A percentile compares a stretch with the other conserved stretches of the same genome.
Conservation (phyloP, 257 asterid species). For the Henckelia pumila region DNA sequence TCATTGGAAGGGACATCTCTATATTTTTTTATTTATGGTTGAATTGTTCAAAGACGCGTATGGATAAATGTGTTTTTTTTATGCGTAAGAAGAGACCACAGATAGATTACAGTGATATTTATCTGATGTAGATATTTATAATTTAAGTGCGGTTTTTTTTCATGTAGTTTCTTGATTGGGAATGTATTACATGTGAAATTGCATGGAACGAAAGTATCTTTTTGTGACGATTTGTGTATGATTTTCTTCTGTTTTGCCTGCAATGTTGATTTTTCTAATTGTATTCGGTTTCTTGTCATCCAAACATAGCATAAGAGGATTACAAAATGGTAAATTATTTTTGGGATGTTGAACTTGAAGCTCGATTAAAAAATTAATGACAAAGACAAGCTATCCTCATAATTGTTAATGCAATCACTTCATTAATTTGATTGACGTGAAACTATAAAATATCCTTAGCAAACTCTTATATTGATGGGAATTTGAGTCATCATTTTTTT, state of each 20-base stretch:
- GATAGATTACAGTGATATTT: too few species aligned
- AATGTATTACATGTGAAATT: too few species aligned
- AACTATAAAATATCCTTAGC: background rate
- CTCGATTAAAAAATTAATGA: too few species aligned
- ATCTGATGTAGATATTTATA: too few species aligned
- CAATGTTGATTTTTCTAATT: too few species aligned
- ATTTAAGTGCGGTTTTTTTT: too few species aligned
- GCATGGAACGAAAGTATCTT: too few species aligned
- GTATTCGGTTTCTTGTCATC: background rate
- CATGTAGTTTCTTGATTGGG: too few species aligned
- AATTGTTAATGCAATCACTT: background rate
- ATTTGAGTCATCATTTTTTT: background rate
- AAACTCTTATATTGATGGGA: background rate
- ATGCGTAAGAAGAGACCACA: background rate
- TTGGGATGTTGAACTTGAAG: background rate
- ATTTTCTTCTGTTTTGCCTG: background rate
- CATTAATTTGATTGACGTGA: background rate
- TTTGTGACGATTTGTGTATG: too few species aligned
- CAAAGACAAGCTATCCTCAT: background rate
- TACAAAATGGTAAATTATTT: background rate
- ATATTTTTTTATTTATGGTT: background rate
- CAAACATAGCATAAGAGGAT: background rate
- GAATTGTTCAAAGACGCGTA: background rate
- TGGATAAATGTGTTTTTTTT: too few species aligned
- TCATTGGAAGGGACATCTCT: constrained; percentile 4